phyloP scores from a whole-genome alignment of 768 basidiomycete species.

The Termitomyces sp. region DNA sequence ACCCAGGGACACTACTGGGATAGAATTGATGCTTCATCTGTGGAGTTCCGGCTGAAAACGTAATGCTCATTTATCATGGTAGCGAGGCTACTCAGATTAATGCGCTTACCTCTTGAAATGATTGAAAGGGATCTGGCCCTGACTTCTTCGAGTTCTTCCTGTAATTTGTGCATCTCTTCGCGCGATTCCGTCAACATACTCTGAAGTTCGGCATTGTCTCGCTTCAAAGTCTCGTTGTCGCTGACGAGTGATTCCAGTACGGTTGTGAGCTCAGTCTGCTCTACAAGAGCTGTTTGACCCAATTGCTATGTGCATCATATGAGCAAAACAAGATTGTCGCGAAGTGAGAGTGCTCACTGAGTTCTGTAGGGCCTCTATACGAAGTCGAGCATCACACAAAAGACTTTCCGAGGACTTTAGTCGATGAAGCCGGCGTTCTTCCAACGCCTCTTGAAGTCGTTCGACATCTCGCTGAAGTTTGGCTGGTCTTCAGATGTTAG shows the following conservation, averaged over 20 bases:
- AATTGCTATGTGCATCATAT: constrained; percentile 28
- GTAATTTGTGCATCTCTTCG: constrained; percentile 65
- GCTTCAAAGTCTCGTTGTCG: constrained; percentile 78
- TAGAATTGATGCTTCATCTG: constrained; percentile 35
- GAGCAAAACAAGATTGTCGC: constrained; percentile 5
- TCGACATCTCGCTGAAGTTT: constrained; percentile 66
- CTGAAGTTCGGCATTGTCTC: constrained; percentile 77
- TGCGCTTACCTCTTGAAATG: constrained; percentile 33
- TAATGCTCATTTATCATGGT: not conserved
- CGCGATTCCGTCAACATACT: constrained; percentile 67
- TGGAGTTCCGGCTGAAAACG: constrained; percentile 30
- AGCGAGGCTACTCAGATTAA: not conserved
- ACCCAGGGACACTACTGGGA: constrained; percentile 37
- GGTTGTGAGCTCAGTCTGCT: constrained; percentile 55
- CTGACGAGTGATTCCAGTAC: constrained; percentile 82
- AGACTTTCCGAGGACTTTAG: constrained; percentile 64
- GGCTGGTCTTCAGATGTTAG: constrained; percentile 29
- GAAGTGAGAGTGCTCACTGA: constrained; percentile 30
- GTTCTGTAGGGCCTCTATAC: constrained; percentile 54
- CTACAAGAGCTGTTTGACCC: constrained; percentile 33
- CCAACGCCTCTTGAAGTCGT: constrained; percentile 56
- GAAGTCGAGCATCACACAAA: constrained; percentile 57
- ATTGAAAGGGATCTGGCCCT: constrained; percentile 40
- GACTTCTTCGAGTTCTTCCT: constrained; percentile 74
- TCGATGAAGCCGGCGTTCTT: constrained; percentile 53